A percentile compares a stretch with the other conserved stretches of the same genome.
These are phyloP conservation scores for Dryas alaskensis DNA, from an alignment of 306 rosid genomes.

Conservation along the genomic window DNA sequence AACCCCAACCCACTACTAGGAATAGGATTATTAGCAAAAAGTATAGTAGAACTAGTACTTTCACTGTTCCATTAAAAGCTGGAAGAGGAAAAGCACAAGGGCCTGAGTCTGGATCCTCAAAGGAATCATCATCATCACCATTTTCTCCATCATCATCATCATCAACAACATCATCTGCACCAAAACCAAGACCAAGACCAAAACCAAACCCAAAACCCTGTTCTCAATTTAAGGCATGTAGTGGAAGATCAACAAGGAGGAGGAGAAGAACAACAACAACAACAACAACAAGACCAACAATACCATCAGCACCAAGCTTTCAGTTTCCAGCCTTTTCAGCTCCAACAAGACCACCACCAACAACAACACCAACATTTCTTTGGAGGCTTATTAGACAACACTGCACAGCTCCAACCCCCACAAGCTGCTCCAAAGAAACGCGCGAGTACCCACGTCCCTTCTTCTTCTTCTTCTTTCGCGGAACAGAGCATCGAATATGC, in stretches of 20 bases:
- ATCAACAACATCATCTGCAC: background rate
- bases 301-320: constrained; percentile 25
- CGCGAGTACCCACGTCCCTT: constrained; percentile 15
- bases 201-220: constrained; percentile 20
- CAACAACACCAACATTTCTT: constrained; percentile 8
- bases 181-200: constrained; percentile 17
- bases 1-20: background rate
- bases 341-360: constrained; percentile 25
- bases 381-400: background rate
- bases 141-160: constrained; percentile 24
- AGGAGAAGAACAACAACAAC: constrained; percentile 9
- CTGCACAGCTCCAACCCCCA: constrained; percentile 12
- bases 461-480: constrained; percentile 26
- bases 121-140: constrained; percentile 34
- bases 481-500: constrained; percentile 58
- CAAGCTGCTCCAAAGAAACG: constrained; percentile 38
- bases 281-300: constrained; percentile 20
- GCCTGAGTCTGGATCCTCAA: constrained; percentile 88
- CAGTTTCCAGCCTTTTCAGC: constrained; percentile 25
- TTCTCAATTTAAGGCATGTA: constrained; percentile 28
- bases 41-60: background rate
- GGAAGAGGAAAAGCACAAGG: constrained; percentile 58
- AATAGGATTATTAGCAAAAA: background rate
- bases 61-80: constrained; percentile 47
- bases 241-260: background rate